A percentile compares a stretch with the other conserved stretches of the same genome.
These are phyloP conservation scores for Carallia pectinifolia DNA, from an alignment of 345 rosid species.

Conservation along the genomic window DNA sequence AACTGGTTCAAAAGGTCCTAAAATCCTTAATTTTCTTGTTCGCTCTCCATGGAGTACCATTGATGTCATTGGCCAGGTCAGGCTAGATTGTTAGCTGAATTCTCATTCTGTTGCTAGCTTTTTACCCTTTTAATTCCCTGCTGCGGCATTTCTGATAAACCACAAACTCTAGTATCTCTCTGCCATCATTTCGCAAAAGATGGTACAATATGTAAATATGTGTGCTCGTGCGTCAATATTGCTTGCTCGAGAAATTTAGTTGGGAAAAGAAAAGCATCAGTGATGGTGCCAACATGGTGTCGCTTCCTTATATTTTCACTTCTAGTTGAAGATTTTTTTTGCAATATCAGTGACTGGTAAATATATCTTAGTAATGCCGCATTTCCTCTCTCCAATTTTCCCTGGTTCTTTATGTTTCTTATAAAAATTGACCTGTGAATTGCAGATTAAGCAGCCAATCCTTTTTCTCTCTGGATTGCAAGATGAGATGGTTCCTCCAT, in stretches of 20 bases:
- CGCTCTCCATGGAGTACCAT: conserved; percentile 99
- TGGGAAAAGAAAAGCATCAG: not conserved
- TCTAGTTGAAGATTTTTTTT: conserved; percentile 2
- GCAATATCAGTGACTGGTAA: conserved; percentile 5
- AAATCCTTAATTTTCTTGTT: conserved; percentile 82
- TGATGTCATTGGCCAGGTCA: conserved; percentile 80
- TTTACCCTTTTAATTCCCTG: not conserved
- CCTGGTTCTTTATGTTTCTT: not conserved
- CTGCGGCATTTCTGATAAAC: too few relatives aligned
- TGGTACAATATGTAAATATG: not conserved
- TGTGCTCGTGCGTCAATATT: not conserved
- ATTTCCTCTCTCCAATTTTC: not conserved
- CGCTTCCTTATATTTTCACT: conserved; percentile 6
- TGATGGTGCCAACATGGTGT: not conserved
- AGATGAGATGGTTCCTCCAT: conserved; percentile 99
- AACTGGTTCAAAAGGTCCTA: conserved; percentile 69
- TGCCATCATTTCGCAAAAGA: not conserved
- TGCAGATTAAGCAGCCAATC: conserved; percentile 85
- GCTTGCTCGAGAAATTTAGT: too few relatives aligned
- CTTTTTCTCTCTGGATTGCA: conserved; percentile 94
- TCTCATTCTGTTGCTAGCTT: conserved; percentile 8
- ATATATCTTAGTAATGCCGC: not conserved
- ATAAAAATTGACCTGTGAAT: conserved; percentile 17
- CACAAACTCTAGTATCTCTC: too few relatives aligned
- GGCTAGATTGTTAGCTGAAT: conserved; percentile 8